phyloP scores from a whole-genome alignment of 371 early-diverging fungal genomes.

The Apophysomyces variabilis region DNA sequence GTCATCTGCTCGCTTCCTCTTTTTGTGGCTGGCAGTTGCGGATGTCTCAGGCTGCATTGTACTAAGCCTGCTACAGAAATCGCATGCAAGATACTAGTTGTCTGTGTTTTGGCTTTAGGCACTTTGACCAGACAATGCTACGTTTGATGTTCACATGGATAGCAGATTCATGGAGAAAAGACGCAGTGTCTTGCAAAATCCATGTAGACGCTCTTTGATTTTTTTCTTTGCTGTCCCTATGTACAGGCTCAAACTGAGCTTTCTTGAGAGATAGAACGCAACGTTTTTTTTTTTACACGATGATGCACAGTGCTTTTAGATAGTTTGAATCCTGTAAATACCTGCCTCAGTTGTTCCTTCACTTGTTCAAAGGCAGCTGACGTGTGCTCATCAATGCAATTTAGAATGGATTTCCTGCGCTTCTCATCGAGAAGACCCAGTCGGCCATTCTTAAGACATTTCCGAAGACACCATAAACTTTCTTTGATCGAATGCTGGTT shows the following conservation, averaged over 20 bases:
- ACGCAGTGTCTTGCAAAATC: constrained; percentile 15
- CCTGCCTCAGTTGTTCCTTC: not conserved
- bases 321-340: constrained; percentile 1
- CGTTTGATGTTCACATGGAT: constrained; percentile 9
- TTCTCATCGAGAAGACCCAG: constrained; percentile 19
- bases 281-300: not conserved
- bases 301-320: not conserved
- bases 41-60: no score
- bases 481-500: no score
- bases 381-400: constrained; percentile 21
- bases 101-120: no score
- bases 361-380: constrained; percentile 10
- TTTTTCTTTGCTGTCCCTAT: constrained; percentile 1
- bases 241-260: no score
- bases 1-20: no score
- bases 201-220: not conserved
- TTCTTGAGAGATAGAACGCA: no score
- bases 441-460: constrained; percentile 18
- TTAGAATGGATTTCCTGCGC: constrained; percentile 17
- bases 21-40: no score
- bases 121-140: not conserved
- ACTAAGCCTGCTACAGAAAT: no score
- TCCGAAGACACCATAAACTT: constrained; percentile 16
- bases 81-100: no score
- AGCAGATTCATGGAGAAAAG: constrained; percentile 15